Evolutionary conservation across 1,284 basidiomycete species (phyloP).

Genomic region (Cerioporus squamosus): DNA sequence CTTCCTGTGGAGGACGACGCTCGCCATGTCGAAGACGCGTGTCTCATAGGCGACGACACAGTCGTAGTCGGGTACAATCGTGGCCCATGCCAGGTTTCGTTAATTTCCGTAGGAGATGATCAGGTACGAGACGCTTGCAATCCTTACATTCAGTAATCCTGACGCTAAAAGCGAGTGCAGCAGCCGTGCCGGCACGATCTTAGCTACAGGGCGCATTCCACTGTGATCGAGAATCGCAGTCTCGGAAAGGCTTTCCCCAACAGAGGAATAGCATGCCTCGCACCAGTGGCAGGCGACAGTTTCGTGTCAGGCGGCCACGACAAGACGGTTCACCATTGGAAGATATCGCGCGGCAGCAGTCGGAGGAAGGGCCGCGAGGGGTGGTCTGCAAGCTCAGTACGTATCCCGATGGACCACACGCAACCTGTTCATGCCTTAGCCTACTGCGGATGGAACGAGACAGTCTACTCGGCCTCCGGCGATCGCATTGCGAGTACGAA

Average conservation of each 20-base stretch:
- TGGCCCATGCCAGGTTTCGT: conserved; percentile 43
- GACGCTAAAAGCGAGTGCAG: conserved; percentile 14
- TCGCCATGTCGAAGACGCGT: conserved; percentile 42
- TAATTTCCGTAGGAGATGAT: conserved; percentile 38
- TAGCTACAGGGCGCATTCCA: conserved; percentile 29
- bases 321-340: conserved; percentile 46
- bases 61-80: conserved; percentile 49
- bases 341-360: conserved; percentile 20
- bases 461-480: conserved; percentile 40
- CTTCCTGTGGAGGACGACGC: conserved; percentile 42
- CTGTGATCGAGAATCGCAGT: conserved; percentile 26
- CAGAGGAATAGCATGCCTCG: conserved; percentile 44
- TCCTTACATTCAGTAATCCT: conserved; percentile 5
- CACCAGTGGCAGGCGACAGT: conserved; percentile 37
- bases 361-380: conserved; percentile 2
- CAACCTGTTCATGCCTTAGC: conserved; percentile 41
- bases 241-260: conserved; percentile 27
- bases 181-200: conserved; percentile 33
- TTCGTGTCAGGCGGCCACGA: conserved; percentile 52
- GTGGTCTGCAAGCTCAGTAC: conserved; percentile 25
- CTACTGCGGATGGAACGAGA: conserved; percentile 35
- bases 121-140: conserved; percentile 24
- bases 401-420: conserved; percentile 34
- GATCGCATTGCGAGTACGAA: conserved; percentile 38
- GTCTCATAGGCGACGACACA: conserved; percentile 42